phyloP scores from a whole-genome alignment of 805 yeast species.

The Teunomyces funiuensis region DNA sequence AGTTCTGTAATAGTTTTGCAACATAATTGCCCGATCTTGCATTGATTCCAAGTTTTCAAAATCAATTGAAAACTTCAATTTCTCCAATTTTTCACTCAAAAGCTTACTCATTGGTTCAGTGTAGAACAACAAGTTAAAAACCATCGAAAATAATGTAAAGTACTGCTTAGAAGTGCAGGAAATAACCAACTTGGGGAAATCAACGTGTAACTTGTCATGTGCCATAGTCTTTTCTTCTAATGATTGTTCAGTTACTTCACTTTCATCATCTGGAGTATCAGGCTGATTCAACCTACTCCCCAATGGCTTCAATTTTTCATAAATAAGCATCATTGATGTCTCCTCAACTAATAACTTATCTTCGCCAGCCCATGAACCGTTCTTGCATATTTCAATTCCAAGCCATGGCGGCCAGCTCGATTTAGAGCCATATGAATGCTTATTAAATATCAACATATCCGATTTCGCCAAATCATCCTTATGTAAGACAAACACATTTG shows the following conservation, averaged over 20 bases:
- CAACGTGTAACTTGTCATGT: conserved; percentile 48
- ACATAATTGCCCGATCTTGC: conserved; percentile 41
- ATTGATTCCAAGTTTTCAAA: conserved; percentile 58
- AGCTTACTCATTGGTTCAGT: conserved; percentile 67
- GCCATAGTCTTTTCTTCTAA: background rate
- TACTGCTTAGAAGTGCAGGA: conserved; percentile 76
- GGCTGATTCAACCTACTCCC: conserved; percentile 15
- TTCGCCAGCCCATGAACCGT: conserved; percentile 40
- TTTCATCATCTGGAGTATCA: conserved; percentile 7
- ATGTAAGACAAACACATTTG: conserved; percentile 69
- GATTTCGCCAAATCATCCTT: conserved; percentile 41
- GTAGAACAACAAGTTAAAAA: conserved; percentile 64
- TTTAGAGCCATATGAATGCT: conserved; percentile 59
- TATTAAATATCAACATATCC: conserved; percentile 45
- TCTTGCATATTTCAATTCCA: conserved; percentile 61
- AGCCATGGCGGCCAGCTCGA: conserved; percentile 89
- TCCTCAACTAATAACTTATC: conserved; percentile 59
- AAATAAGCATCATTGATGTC: conserved; percentile 60
- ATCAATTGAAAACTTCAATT: conserved; percentile 68
- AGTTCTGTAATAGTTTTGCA: conserved; percentile 50
- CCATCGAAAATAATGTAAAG: conserved; percentile 60
- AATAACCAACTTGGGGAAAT: conserved; percentile 67
- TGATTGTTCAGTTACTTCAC: background rate
- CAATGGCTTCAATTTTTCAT: conserved; percentile 43
- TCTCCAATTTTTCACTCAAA: conserved; percentile 59